Base-by-base conservation (phyloP, 2,329 filamentous ascomycete genomes). In the Coniosporium tulheliwenetii region DNA sequence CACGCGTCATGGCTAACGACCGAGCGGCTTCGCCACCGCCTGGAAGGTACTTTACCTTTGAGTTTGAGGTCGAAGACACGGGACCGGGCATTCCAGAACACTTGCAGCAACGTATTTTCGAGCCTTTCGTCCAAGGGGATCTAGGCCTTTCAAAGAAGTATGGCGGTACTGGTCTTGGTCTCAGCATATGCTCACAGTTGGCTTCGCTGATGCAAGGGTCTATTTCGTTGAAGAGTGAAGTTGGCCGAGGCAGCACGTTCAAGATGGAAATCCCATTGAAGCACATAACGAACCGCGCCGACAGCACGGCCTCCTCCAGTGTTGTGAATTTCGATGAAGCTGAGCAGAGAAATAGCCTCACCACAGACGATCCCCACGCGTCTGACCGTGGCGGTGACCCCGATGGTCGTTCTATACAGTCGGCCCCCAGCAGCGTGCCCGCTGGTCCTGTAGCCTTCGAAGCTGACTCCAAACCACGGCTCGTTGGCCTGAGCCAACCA, bases 61-160 rank as follows among this genome's bases (percentile, higher is more conserved):
- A 93, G 52, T 93, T 94, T 45, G 82, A 93, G 54, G 85, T 94
- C 1, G 72, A 85, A 54, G 87, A 95, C 49, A 89, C 79, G 0
- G 87, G 87, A 0, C 86, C 85, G 0, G 87, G 87, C 26, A 93
- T 94, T 42, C 76, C 85, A 0, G 73, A 78, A 5, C 65, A 80
- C 47, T 74, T 93, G 58, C 85, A 86, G 50, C 69, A 83, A 42
- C 79, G 79, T 48, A 85, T 95, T 8, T 95, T 95, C 55, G 87
- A 94, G 57, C 87, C 87, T 0, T 95, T 95, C 53, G 83, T 94
- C 0, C 87, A 95, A 59, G 87, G 83, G n/a, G 86, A 94, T 54
- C 64, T 91, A 1, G 83, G 85, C 1, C 63, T 95, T 12, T 93
- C 82, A 64, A 93, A 85, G 58, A 91, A 91, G 53, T 93, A 80